Conservation (phyloP, 225 moss, liverwort and hornwort species). For the Bryoerythrophyllum caledonicum region DNA sequence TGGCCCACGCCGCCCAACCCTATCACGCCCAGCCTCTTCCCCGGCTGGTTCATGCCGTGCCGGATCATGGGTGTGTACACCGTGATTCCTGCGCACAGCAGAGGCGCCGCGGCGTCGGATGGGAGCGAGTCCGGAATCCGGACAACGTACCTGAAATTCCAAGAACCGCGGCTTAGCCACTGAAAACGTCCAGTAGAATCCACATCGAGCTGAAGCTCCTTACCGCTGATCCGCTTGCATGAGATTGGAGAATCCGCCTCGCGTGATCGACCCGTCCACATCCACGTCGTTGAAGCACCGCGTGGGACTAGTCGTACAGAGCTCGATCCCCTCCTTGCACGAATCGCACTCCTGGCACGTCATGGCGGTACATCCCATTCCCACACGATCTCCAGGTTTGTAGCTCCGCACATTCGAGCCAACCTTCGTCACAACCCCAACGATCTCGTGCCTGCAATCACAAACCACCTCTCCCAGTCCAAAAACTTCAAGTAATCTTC, state of each 20-base stretch:
- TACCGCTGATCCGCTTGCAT: conserved; percentile 67
- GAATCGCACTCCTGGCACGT: conserved; percentile 53
- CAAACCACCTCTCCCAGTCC: no score
- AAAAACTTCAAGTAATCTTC: no score
- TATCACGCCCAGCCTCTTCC: conserved; percentile 59
- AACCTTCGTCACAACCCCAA: conserved; percentile 68
- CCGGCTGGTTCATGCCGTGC: conserved; percentile 56
- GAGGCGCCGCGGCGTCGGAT: conserved; percentile 57
- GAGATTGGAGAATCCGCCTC: conserved; percentile 65
- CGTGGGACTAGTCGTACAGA: no score
- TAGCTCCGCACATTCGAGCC: conserved; percentile 59
- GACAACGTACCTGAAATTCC: conserved; percentile 16
- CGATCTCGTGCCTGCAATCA: conserved; percentile 69
- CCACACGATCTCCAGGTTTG: conserved; percentile 63
- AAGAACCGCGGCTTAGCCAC: no score
- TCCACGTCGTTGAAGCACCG: conserved; percentile 49
- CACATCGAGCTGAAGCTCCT: not conserved
- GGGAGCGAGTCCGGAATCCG: conserved; percentile 57
- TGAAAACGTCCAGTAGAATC: no score
- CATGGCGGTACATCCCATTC: conserved; percentile 37
- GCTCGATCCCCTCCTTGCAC: conserved; percentile 41
- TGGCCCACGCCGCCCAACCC: conserved; percentile 72
- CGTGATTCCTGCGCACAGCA: conserved; percentile 67
- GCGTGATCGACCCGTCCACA: conserved; percentile 60
- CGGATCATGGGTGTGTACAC: conserved; percentile 74